phyloP scores from a whole-genome alignment of 192 early-diverging fungal species.

The Coemansia sp. region DNA sequence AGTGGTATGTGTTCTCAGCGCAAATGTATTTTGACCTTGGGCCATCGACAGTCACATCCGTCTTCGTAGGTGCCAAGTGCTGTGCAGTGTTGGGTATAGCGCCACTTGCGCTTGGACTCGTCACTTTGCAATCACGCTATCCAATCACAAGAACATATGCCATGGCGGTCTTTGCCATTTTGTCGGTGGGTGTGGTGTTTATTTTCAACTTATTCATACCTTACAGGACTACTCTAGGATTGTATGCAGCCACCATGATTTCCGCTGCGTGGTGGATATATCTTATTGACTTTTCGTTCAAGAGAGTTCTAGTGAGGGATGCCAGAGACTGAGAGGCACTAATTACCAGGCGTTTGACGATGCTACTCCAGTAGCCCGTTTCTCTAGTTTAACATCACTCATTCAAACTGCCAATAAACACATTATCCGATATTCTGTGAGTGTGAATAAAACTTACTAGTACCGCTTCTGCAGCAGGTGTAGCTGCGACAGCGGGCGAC shows the following conservation, averaged over 20 bases:
- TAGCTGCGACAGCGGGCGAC: neutral
- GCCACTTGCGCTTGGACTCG: neutral
- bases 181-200: neutral
- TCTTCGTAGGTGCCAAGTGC: neutral
- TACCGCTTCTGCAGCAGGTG: neutral
- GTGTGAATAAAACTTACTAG: neutral
- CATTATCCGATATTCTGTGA: neutral
- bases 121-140: neutral
- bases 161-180: neutral
- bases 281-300: neutral
- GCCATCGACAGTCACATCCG: neutral
- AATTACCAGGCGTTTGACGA: neutral
- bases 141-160: neutral
- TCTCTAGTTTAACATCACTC: neutral
- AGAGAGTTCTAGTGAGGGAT: neutral
- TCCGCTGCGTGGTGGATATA: neutral
- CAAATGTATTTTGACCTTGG: neutral
- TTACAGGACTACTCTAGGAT: neutral
- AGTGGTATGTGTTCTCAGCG: neutral
- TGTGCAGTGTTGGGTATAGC: neutral
- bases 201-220: neutral
- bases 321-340: neutral
- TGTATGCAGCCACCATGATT: neutral
- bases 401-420: neutral
- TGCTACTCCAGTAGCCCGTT: neutral